Percentiles rank a stretch among this genome's conserved stretches.
These are phyloP conservation scores for rapeseed (Brassica napus) DNA, from an alignment of 345 rosid genomes.

Conservation along the genomic window Da-Ae NC_063443.1:13785001-13785500, in stretches of 20 bases:
- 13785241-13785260: conserved; percentile 30
- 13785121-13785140: neutral
- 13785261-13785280: conserved; percentile 21
- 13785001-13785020: neutral
- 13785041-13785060: neutral
- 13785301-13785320: conserved; percentile 12
- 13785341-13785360: conserved; percentile 19
- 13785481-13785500: conserved; percentile 41
- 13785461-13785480: conserved; percentile 42
- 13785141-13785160: conserved; percentile 3
- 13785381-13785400: conserved; percentile 41
- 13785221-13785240: conserved; percentile 36
- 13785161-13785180: conserved; percentile 5
- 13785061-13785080: neutral
- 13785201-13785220: conserved; percentile 6
- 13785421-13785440: conserved; percentile 46
- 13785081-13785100: neutral
- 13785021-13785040: neutral
- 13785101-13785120: neutral
- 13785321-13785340: conserved; percentile 29
- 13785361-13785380: conserved; percentile 24
- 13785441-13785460: conserved; percentile 57
- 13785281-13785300: conserved; percentile 32
- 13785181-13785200: neutral
- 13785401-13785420: conserved; percentile 50